A percentile compares a stretch with the other conserved stretches of the same genome.
Evolutionary conservation across 2,329 filamentous ascomycete genomes (phyloP).

Genomic region (Phaeosphaeriaceae sp.): DNA sequence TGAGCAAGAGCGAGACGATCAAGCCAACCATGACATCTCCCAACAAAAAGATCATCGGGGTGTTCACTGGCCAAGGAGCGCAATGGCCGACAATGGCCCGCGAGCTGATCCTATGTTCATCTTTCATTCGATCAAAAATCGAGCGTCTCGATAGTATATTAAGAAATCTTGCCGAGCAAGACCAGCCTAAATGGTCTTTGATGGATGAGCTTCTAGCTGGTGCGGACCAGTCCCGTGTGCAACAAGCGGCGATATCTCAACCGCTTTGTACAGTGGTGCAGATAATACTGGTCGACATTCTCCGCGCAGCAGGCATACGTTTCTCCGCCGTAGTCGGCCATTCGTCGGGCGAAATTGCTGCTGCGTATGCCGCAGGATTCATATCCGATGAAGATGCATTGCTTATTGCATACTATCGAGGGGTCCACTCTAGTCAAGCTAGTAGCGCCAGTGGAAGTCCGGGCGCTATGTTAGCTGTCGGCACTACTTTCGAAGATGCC

Average conservation of each 20-base stretch:
- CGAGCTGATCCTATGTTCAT: slow-evolving; percentile 3
- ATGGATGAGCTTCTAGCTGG: slow-evolving; percentile 12
- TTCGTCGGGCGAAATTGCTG: slow-evolving; percentile 29
- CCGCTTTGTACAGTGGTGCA: slow-evolving; percentile 25
- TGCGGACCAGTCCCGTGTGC: slow-evolving; percentile 6
- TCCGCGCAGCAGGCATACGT: slow-evolving; percentile 13
- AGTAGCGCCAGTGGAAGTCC: too few species aligned
- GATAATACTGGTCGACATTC: slow-evolving; percentile 14
- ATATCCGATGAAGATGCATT: not conserved
- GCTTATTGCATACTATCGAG: not conserved
- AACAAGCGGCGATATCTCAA: slow-evolving; percentile 19
- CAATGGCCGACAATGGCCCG: slow-evolving; percentile 13
- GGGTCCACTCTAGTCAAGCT: not conserved
- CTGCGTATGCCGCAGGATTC: slow-evolving; percentile 15
- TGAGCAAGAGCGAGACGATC: too few species aligned
- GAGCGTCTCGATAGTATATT: not conserved
- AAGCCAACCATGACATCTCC: too few species aligned
- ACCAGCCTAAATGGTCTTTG: slow-evolving; percentile 16
- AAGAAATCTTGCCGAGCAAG: not conserved
- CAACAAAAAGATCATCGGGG: not conserved
- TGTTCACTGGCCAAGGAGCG: slow-evolving; percentile 18
- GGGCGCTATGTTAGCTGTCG: too few species aligned
- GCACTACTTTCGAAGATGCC: too few species aligned
- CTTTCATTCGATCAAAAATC: not conserved
- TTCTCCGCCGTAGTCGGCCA: slow-evolving; percentile 21